These are phyloP conservation scores for Lathyrus tuberosus DNA, from an alignment of 306 rosid genomes.

Conservation along the genomic window DNA sequence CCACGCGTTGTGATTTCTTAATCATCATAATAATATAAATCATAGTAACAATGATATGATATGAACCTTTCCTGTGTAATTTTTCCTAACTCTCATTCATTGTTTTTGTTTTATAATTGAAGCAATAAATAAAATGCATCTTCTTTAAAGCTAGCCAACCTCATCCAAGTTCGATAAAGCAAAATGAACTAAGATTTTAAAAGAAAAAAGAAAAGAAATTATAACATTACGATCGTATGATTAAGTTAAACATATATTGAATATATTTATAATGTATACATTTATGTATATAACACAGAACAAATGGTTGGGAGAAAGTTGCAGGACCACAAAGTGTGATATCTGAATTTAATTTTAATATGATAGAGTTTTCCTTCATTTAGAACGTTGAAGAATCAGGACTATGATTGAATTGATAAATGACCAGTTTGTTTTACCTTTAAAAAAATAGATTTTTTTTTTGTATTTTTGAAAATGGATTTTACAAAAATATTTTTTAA, in stretches of 20 bases:
- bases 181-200: no score
- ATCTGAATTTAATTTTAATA: constrained; percentile 40
- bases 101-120: no score
- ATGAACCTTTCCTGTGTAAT: not conserved
- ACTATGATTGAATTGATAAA: no score
- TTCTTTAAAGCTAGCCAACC: no score
- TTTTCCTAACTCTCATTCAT: constrained; percentile 24
- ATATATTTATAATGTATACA: not conserved
- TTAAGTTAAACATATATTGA: constrained; percentile 11
- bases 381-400: constrained; percentile 10
- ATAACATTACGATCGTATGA: constrained; percentile 2
- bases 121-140: no score
- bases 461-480: no score
- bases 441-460: no score
- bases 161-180: no score
- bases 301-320: constrained; percentile 29
- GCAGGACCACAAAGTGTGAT: constrained; percentile 43
- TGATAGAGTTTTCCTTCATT: constrained; percentile 17
- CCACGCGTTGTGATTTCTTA: constrained; percentile 37
- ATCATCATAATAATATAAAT: constrained; percentile 26
- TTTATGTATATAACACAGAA: not conserved
- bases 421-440: no score
- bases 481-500: no score
- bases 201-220: constrained; percentile 9
- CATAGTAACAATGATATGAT: not conserved